Conservation (phyloP, 768 basidiomycete genomes). For the Naganishia onofrii region DNA sequence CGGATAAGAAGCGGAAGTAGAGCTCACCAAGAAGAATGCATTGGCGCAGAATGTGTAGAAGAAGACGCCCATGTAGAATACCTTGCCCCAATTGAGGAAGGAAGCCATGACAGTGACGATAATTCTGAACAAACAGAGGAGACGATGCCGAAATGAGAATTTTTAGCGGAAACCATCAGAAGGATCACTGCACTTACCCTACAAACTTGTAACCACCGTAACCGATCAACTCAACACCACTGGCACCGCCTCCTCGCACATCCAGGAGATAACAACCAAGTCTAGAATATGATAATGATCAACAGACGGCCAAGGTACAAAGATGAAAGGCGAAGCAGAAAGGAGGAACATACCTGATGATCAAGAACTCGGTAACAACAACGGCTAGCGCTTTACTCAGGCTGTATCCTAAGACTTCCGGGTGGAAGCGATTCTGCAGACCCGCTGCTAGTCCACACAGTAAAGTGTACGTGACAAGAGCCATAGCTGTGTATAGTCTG, state of each 20-base stretch:
- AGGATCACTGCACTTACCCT: constrained; percentile 66
- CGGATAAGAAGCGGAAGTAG: background rate
- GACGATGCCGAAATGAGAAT: background rate
- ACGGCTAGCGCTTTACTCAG: constrained; percentile 81
- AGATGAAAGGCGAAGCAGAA: background rate
- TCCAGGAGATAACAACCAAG: constrained; percentile 90
- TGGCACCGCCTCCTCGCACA: constrained; percentile 68
- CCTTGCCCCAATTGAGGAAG: constrained; percentile 63
- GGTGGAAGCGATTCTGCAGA: constrained; percentile 76
- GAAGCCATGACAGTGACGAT: constrained; percentile 74
- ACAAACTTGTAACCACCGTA: constrained; percentile 98
- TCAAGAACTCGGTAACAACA: constrained; percentile 79
- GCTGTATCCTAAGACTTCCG: constrained; percentile 80
- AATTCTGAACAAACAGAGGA: constrained; percentile 58
- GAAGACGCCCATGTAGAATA: constrained; percentile 70
- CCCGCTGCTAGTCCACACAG: constrained; percentile 81
- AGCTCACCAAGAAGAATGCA: constrained; percentile 83
- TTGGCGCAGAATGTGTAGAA: constrained; percentile 83
- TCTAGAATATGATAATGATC: constrained; percentile 41
- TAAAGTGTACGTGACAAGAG: constrained; percentile 90
- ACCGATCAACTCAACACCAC: constrained; percentile 67
- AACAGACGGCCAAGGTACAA: background rate
- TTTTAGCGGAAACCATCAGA: background rate
- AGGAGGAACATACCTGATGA: constrained; percentile 56
- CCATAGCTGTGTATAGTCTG: constrained; percentile 66